Evolutionary conservation across 179 eudicot species (phyloP).

Genomic region (Silene coronaria): DNA sequence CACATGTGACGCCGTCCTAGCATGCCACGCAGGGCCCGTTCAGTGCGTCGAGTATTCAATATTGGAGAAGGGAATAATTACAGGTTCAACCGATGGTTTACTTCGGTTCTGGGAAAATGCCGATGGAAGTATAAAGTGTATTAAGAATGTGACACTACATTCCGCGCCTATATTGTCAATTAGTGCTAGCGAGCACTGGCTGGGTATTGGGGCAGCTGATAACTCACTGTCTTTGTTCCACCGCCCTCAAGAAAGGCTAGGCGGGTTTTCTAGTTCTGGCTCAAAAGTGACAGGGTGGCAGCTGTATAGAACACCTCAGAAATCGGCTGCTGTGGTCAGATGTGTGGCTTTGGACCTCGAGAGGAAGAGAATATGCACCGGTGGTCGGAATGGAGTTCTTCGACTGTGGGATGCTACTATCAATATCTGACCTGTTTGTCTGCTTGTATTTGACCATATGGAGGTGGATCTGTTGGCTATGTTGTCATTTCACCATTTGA

Average conservation of each 20-base stretch:
- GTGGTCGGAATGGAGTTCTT: constrained; percentile 87
- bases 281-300: constrained; percentile 82
- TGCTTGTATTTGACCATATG: neutral
- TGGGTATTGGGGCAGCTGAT: constrained; percentile 96
- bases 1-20: constrained; percentile 83
- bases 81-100: constrained; percentile 88
- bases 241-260: constrained; percentile 83
- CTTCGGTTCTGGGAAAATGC: constrained; percentile 86
- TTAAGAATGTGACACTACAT: constrained; percentile 82
- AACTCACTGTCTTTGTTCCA: constrained; percentile 91
- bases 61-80: constrained; percentile 74
- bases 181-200: constrained; percentile 87
- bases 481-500: too few relatives aligned
- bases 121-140: constrained; percentile 71
- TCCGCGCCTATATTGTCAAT: constrained; percentile 57
- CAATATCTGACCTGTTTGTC: constrained; percentile 43
- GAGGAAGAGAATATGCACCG: constrained; percentile 92
- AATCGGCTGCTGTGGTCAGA: constrained; percentile 78
- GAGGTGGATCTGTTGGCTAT: neutral
- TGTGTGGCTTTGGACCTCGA: constrained; percentile 85
- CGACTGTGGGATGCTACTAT: constrained; percentile 97
- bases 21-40: constrained; percentile 90
- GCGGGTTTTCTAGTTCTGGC: constrained; percentile 38
- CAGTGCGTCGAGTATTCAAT: constrained; percentile 69
- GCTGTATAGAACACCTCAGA: constrained; percentile 92